These are phyloP conservation scores for Cardiospermum halicacabum DNA, from an alignment of 345 rosid species.

Conservation along the genomic window DNA sequence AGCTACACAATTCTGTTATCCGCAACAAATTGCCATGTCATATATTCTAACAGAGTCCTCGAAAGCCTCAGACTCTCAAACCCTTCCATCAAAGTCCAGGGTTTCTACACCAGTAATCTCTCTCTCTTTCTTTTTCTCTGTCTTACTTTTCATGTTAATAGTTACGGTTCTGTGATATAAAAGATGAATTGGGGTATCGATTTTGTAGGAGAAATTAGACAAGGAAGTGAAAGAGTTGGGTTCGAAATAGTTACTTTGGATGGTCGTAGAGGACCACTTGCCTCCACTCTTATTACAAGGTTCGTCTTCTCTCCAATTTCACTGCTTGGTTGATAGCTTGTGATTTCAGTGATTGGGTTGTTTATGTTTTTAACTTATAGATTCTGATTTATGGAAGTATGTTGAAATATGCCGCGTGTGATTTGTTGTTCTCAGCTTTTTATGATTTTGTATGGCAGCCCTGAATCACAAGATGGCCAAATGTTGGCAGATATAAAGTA, in stretches of 20 bases:
- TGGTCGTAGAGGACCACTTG: slow-evolving; percentile 55
- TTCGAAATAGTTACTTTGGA: slow-evolving; percentile 58
- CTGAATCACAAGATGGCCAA: slow-evolving; percentile 59
- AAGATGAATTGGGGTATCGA: not conserved
- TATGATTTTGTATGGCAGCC: slow-evolving; percentile 31
- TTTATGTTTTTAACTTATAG: not conserved
- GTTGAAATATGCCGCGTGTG: not conserved
- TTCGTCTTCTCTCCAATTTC: slow-evolving; percentile 13
- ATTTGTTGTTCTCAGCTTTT: too few relatives aligned
- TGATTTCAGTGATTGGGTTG: too few relatives aligned
- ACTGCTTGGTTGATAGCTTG: too few relatives aligned
- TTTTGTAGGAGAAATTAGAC: slow-evolving; percentile 49
- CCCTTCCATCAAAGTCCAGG: slow-evolving; percentile 53
- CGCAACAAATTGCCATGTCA: too few relatives aligned
- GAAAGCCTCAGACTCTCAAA: slow-evolving; percentile 44
- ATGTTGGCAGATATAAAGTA: slow-evolving; percentile 67
- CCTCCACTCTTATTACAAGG: slow-evolving; percentile 48
- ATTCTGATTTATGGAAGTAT: not conserved
- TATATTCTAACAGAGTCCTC: too few relatives aligned
- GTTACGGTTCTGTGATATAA: not conserved
- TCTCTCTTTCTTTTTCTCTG: not conserved
- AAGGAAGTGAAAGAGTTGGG: slow-evolving; percentile 53
- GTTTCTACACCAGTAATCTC: slow-evolving; percentile 53
- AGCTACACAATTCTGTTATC: too few relatives aligned
- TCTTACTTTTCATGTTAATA: not conserved